Percentiles rank a stretch among this genome's conserved stretches.
These are phyloP conservation scores for Candida krabiensis DNA, from an alignment of 805 yeast genomes.

Conservation along the genomic window DNA sequence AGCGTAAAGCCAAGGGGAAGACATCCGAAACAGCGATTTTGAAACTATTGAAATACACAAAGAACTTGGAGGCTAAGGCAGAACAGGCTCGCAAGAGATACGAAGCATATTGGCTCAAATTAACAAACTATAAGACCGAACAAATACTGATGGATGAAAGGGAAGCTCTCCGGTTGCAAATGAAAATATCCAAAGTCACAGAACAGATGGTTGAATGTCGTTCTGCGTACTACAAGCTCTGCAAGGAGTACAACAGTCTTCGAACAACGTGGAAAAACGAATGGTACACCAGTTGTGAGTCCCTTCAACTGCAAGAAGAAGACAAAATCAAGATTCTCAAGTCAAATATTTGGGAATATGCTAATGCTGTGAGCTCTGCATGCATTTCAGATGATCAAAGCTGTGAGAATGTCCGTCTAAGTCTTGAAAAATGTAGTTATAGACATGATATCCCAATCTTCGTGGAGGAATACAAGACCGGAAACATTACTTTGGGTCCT, in stretches of 20 bases:
- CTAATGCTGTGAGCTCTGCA: conserved; percentile 69
- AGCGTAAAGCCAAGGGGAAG: conserved; percentile 53
- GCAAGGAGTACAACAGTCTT: conserved; percentile 53
- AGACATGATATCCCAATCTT: conserved; percentile 56
- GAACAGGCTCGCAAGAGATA: conserved; percentile 46
- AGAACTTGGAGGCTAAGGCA: conserved; percentile 36
- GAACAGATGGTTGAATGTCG: conserved; percentile 41
- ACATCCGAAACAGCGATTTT: conserved; percentile 57
- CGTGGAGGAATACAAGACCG: conserved; percentile 59
- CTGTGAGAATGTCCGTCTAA: conserved; percentile 66
- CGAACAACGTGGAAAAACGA: conserved; percentile 67
- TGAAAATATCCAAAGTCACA: conserved; percentile 52
- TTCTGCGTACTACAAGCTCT: conserved; percentile 57
- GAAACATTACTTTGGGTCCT: conserved; percentile 56
- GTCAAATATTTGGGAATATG: conserved; percentile 73
- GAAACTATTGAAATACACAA: conserved; percentile 51
- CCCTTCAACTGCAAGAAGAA: conserved; percentile 66
- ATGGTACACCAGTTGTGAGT: conserved; percentile 65
- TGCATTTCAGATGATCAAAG: conserved; percentile 80
- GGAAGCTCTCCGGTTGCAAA: conserved; percentile 62
- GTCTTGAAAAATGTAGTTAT: conserved; percentile 69
- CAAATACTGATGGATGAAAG: conserved; percentile 70
- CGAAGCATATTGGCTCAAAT: conserved; percentile 55
- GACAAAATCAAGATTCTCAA: conserved; percentile 71
- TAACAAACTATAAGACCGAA: conserved; percentile 60